These are phyloP conservation scores for Achaetomiella virescens DNA, from an alignment of 495 filamentous ascomycete genomes.

Conservation along the genomic window DNA sequence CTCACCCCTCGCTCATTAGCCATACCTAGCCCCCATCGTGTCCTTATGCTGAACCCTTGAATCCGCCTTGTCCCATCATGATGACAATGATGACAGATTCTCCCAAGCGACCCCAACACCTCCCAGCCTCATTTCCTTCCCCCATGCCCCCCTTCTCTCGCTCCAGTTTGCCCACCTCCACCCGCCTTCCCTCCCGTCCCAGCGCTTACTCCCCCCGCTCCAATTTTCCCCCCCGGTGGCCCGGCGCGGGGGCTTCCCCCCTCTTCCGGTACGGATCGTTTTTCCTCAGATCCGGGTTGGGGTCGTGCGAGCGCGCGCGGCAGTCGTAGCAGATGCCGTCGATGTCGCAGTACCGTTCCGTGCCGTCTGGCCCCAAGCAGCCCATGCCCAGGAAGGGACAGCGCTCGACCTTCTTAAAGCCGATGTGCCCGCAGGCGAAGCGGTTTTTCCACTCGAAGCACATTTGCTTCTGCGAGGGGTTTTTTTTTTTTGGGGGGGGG, in stretches of 20 bases:
- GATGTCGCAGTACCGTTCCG: background rate
- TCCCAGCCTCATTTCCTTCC: too few relatives aligned
- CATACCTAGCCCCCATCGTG: too few relatives aligned
- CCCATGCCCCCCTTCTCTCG: background rate
- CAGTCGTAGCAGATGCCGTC: constrained; percentile 3
- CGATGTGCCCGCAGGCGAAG: constrained; percentile 6
- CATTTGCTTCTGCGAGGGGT: background rate
- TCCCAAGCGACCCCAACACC: too few relatives aligned
- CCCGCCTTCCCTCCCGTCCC: too few relatives aligned
- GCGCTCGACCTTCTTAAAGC: constrained; percentile 4
- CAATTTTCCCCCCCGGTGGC: too few relatives aligned
- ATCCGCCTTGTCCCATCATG: too few relatives aligned
- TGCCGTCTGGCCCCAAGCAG: constrained; percentile 4
- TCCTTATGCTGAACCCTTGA: too few relatives aligned
- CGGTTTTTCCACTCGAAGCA: constrained; percentile 8
- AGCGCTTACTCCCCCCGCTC: background rate
- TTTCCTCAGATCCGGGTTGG: background rate
- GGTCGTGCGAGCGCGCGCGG: background rate
- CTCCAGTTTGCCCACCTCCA: background rate
- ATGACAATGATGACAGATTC: too few relatives aligned
- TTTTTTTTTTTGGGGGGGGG: too few relatives aligned
- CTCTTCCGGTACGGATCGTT: background rate
- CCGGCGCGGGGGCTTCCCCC: too few relatives aligned
- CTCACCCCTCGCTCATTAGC: too few relatives aligned
- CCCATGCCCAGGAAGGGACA: background rate